Percentiles rank a stretch among this genome's conserved stretches.
Evolutionary conservation across 1,284 basidiomycete genomes (phyloP).

Genomic region (Cutaneotrichosporon cyanovorans): DNA sequence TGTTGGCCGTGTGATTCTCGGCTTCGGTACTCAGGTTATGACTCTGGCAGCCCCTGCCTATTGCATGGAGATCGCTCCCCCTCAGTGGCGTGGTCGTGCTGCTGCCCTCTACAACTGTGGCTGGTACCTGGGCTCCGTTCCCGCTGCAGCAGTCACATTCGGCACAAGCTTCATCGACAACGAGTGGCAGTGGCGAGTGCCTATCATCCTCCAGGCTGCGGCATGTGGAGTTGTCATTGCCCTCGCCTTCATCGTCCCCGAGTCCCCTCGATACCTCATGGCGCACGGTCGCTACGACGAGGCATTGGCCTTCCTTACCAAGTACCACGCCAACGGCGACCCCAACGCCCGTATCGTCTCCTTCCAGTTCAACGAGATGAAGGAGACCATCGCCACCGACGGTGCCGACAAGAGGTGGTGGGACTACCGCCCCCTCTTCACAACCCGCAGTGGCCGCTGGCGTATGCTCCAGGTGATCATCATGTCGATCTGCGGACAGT

Average conservation of each 20-base stretch:
- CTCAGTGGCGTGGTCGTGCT: conserved; percentile 58
- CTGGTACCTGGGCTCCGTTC: conserved; percentile 29
- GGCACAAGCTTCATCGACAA: conserved; percentile 25
- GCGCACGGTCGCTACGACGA: conserved; percentile 50
- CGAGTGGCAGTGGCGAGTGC: conserved; percentile 26
- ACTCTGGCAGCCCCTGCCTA: conserved; percentile 51
- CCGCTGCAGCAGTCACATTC: conserved; percentile 37
- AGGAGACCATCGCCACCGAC: conserved; percentile 51
- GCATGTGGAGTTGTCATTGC: conserved; percentile 7
- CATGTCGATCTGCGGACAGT: conserved; percentile 49
- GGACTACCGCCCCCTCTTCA: conserved; percentile 39
- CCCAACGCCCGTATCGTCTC: conserved; percentile 42
- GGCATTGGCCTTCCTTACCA: conserved; percentile 63
- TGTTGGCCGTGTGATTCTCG: conserved; percentile 45
- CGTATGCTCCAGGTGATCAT: conserved; percentile 35
- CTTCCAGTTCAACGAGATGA: conserved; percentile 56
- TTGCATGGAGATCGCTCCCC: conserved; percentile 52
- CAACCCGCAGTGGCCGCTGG: conserved; percentile 28
- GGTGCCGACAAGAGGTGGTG: conserved; percentile 60
- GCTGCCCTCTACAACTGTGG: conserved; percentile 49
- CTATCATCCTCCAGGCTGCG: conserved; percentile 23
- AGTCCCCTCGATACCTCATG: conserved; percentile 26
- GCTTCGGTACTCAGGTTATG: conserved; percentile 42
- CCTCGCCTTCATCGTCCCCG: conserved; percentile 20
- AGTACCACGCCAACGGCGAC: conserved; percentile 50